A percentile compares a stretch with the other conserved stretches of the same genome.
Conservation (phyloP, 495 filamentous ascomycete genomes). For the Daldinia bambusicola region DNA sequence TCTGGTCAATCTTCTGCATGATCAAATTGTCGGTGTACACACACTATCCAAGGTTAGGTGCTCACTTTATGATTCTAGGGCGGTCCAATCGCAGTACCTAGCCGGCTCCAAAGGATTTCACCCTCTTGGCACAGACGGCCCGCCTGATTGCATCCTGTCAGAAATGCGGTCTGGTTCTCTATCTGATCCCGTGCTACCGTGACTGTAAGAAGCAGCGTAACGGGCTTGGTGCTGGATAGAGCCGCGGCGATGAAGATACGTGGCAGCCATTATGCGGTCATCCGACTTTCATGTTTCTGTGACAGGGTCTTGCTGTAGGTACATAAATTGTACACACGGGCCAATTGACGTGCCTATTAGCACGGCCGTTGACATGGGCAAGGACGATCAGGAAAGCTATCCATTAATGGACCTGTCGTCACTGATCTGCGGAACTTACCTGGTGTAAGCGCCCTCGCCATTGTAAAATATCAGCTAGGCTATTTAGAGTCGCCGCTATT, state of each 20-base stretch:
- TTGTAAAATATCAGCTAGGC: not conserved
- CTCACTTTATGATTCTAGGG: slow-evolving; percentile 24
- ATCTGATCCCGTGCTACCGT: slow-evolving; percentile 10
- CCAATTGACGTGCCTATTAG: not conserved
- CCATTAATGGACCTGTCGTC: not conserved
- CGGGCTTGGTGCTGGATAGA: slow-evolving; percentile 15
- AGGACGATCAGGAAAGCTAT: slow-evolving; percentile 6
- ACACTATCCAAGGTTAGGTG: not conserved
- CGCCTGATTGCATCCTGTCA: slow-evolving; percentile 40
- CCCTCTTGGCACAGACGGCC: slow-evolving; percentile 39
- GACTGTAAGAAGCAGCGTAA: slow-evolving; percentile 27
- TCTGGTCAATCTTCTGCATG: slow-evolving; percentile 13
- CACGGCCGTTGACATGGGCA: not conserved
- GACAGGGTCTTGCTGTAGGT: slow-evolving; percentile 13
- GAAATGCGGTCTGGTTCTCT: slow-evolving; percentile 43
- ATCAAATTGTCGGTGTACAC: slow-evolving; percentile 42
- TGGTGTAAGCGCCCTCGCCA: not conserved
- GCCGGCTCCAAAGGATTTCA: slow-evolving; percentile 29
- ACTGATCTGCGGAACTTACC: slow-evolving; percentile 17
- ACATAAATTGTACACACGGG: not conserved
- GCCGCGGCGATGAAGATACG: slow-evolving; percentile 29
- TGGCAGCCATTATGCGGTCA: slow-evolving; percentile 42
- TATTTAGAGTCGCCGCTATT: not conserved
- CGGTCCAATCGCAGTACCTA: slow-evolving; percentile 27
- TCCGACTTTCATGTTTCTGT: slow-evolving; percentile 29